phyloP scores from a whole-genome alignment of 768 basidiomycete species.

The Hericium coralloides region DNA sequence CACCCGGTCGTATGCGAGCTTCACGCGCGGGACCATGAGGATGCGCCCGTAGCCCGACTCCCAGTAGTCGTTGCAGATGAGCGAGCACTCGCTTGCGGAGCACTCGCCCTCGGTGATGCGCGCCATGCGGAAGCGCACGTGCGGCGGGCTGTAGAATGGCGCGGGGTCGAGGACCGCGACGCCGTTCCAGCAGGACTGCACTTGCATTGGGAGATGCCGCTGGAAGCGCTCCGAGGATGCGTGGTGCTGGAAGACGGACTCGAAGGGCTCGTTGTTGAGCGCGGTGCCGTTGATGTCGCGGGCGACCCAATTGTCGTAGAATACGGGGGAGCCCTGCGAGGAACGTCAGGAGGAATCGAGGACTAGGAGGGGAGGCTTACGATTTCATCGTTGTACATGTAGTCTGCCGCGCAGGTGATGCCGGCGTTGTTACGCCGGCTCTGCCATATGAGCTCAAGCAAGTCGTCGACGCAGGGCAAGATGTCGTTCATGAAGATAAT shows the following conservation, averaged over 20 bases:
- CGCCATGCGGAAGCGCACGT: conserved; percentile 95
- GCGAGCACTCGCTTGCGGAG: conserved; percentile 88
- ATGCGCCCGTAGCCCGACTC: conserved; percentile 92
- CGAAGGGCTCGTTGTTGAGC: conserved; percentile 95
- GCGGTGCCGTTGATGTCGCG: conserved; percentile 98
- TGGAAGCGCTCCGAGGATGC: conserved; percentile 77
- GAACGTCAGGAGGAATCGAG: neutral
- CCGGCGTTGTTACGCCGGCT: conserved; percentile 89
- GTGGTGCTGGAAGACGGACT: conserved; percentile 83
- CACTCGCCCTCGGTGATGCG: conserved; percentile 82
- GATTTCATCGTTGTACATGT: conserved; percentile 98
- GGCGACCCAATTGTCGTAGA: conserved; percentile 98
- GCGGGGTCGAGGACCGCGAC: conserved; percentile 93
- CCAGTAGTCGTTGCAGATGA: conserved; percentile 99
- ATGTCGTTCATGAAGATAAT: conserved; percentile 99
- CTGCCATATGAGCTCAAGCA: conserved; percentile 98
- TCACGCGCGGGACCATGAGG: conserved; percentile 95
- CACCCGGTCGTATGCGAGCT: conserved; percentile 89
- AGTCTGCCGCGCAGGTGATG: conserved; percentile 96
- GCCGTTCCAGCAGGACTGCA: conserved; percentile 99
- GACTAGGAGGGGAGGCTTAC: conserved; percentile 29
- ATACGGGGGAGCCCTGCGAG: conserved; percentile 69
- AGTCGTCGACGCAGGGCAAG: conserved; percentile 93
- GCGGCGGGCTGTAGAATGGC: conserved; percentile 87
- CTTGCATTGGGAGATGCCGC: conserved; percentile 87